Evolutionary conservation across 352 stramenopile genomes (phyloP).

Genomic region (Phytophthora europaea): DNA sequence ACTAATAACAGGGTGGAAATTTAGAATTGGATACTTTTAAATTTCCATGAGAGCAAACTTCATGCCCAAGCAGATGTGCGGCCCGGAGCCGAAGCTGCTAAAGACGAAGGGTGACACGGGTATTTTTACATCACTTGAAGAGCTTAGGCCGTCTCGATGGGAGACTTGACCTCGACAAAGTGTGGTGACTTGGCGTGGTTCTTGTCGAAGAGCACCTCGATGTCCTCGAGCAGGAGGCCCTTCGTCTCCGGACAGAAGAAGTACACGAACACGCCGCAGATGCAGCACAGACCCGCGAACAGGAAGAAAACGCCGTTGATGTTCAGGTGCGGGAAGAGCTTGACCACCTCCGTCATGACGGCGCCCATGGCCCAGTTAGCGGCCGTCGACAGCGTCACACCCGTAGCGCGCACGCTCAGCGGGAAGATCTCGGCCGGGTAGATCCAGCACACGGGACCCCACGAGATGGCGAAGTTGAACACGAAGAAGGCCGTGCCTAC

Average conservation of each 20-base stretch:
- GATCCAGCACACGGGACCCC: conserved; percentile 27
- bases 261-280: conserved; percentile 55
- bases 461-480: conserved; percentile 25
- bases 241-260: conserved; percentile 46
- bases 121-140: not conserved
- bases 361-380: conserved; percentile 49
- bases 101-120: not conserved
- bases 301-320: conserved; percentile 34
- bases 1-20: no score
- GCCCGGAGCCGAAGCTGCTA: conserved; percentile 50
- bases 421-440: conserved; percentile 31
- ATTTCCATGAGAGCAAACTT: conserved; percentile 58
- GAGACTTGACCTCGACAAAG: conserved; percentile 29
- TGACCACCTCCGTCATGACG: conserved; percentile 30
- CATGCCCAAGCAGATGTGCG: conserved; percentile 56
- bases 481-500: conserved; percentile 24
- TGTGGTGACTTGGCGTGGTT: conserved; percentile 21
- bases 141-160: conserved; percentile 16
- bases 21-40: no score
- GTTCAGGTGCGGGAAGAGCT: conserved; percentile 28
- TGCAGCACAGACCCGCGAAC: conserved; percentile 36
- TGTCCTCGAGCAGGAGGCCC: conserved; percentile 23
- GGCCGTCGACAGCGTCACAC: conserved; percentile 55
- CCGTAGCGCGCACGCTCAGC: conserved; percentile 43
- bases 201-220: conserved; percentile 25